Evolutionary conservation across 2,329 filamentous ascomycete genomes (phyloP).

Genomic region (Ceratocystis eucalypticola): DNA sequence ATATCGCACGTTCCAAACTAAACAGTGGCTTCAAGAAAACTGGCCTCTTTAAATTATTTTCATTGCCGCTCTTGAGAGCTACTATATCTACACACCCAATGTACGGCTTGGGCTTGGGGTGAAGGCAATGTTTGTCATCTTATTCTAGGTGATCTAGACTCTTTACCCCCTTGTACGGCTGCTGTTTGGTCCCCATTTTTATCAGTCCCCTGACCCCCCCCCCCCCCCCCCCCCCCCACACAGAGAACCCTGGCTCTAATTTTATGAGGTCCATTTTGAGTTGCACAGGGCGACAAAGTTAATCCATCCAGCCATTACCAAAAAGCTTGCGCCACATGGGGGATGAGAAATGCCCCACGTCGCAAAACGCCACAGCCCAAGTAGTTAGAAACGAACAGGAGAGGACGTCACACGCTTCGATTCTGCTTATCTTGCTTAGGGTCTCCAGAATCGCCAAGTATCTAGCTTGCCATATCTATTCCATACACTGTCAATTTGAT

Average conservation of each 20-base stretch:
- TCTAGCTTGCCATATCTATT: not conserved
- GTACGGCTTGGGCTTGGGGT: not conserved
- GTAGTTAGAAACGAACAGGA: not conserved
- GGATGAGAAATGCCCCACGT: not conserved
- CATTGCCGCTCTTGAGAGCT: not conserved
- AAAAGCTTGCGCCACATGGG: not conserved
- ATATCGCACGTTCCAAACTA: not conserved
- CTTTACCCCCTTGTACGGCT: not conserved
- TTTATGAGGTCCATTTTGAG: conserved; percentile 5
- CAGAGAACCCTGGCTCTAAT: not conserved
- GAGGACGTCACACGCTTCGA: not conserved
- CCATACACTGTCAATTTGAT: not conserved
- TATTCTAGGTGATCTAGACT: conserved; percentile 3
- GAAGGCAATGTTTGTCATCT: not conserved
- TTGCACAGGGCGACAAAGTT: not conserved
- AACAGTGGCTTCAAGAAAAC: not conserved
- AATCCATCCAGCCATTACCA: not conserved
- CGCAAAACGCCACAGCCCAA: not conserved
- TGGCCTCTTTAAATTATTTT: not conserved
- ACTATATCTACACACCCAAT: not conserved
- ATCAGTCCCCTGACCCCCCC: not conserved
- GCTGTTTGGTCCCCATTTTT: not conserved
- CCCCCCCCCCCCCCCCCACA: not conserved
- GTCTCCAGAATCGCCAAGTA: too few species aligned
- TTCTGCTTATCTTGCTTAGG: not conserved